Evolutionary conservation across 2,329 filamentous ascomycete species (phyloP), one percentile per base, ranked within the genome.

Genomic region (Ceratocystis huliohia): DNA sequence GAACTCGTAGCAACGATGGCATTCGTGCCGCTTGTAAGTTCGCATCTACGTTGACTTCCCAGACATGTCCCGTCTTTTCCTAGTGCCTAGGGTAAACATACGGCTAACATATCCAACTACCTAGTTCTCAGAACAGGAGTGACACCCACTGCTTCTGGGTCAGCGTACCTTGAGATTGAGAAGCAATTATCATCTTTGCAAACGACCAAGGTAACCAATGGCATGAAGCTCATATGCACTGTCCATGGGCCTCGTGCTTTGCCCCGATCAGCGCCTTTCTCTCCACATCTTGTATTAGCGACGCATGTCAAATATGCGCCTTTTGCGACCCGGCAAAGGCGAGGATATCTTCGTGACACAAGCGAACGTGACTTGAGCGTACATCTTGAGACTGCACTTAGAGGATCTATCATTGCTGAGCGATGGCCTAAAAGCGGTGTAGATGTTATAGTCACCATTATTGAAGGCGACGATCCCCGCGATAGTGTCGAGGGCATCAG

Each of bases 371-470:
- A 99, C 73, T 81, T 99, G 1, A 90, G 90, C 13, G 88, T 92
- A 10, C 93, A 97, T 74, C 79, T 99, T 2, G 92, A 97, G 75
- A 93, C 91, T 17, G 92, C 94, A 30, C 80, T 99, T 63, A 84
- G 91, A 44, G 93, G 93, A 0, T 89, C 91, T 6, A 86, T 97
- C 63, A 93, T 97, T 73, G 91, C 91, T 15, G 92, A 96, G 74
- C 82, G 93, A 67, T 99, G 93, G 90, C 94, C 94, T n/a, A 99
- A 99, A 80, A 96, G 91, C 74, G 92, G 91, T 57, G 87, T 96
- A n/a, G 94, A 99, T 74, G 87, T 99, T 50, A 87, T 96, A 20
- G 85, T 99, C 62, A 96, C 91, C 0, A 86, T 99, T 62, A 80
- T 99, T 20, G 94, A 99, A 77, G 93, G 91, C 2, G 94, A 97